phyloP scores from a whole-genome alignment of 2,329 filamentous ascomycete genomes.

The Aureobasidium pullulans region DNA sequence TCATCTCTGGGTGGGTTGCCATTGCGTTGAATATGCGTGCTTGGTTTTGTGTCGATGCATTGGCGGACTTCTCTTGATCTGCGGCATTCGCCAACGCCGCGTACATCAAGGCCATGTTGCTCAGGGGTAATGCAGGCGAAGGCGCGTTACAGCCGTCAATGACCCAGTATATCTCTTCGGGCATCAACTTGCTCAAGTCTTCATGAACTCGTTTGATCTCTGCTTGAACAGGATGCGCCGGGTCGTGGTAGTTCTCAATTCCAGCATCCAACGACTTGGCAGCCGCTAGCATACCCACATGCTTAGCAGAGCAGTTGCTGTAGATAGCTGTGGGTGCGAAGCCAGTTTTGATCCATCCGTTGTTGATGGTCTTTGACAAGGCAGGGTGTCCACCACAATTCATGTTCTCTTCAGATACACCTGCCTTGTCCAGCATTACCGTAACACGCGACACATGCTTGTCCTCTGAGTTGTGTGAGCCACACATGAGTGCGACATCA shows the following conservation, averaged over 20 bases:
- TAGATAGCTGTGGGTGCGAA: neutral
- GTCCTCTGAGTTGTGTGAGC: neutral
- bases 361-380: neutral
- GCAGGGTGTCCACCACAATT: neutral
- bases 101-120: constrained; percentile 30
- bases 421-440: neutral
- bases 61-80: constrained; percentile 15
- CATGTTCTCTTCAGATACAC: neutral
- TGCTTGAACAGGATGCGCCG: constrained; percentile 22
- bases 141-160: constrained; percentile 44
- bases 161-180: constrained; percentile 33
- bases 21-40: constrained; percentile 38
- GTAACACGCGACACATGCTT: neutral
- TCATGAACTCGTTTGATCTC: constrained; percentile 31
- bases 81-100: constrained; percentile 32
- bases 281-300: neutral
- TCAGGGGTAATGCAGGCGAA: constrained; percentile 37
- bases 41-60: constrained; percentile 19
- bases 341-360: neutral
- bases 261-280: neutral
- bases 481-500: neutral
- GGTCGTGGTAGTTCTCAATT: neutral
- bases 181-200: constrained; percentile 20
- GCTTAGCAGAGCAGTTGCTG: neutral
- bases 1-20: constrained; percentile 35